Conservation (phyloP, 2,329 filamentous ascomycete genomes). For the Didymellaceae sp. region DNA sequence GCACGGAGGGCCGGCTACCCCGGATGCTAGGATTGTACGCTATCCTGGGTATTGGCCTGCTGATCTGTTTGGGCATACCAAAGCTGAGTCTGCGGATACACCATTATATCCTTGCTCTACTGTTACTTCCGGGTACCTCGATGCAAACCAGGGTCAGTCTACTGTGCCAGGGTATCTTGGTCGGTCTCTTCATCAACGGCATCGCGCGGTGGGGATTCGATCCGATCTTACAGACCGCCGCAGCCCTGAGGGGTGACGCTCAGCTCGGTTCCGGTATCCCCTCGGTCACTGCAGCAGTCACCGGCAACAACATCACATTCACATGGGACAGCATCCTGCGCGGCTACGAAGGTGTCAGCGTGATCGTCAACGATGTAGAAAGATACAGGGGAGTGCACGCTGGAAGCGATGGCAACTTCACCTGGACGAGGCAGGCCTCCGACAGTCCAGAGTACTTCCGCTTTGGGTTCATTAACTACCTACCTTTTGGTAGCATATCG, state of each 20-base stretch:
- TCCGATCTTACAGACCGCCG: conserved; percentile 80
- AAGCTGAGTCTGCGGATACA: conserved; percentile 83
- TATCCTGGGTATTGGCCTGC: conserved; percentile 78
- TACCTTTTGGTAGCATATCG: conserved; percentile 35
- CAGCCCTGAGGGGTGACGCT: conserved; percentile 65
- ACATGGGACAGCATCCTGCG: conserved; percentile 52
- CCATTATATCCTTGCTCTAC: conserved; percentile 90
- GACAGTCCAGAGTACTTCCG: conserved; percentile 43
- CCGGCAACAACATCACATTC: conserved; percentile 56
- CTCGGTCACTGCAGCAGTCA: conserved; percentile 38
- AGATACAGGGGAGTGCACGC: conserved; percentile 67
- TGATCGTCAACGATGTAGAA: conserved; percentile 87
- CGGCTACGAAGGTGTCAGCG: conserved; percentile 75
- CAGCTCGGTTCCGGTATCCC: conserved; percentile 65
- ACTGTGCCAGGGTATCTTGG: conserved; percentile 86
- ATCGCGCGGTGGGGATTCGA: conserved; percentile 94
- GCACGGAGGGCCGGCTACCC: conserved; percentile 59
- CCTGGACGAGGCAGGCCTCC: conserved; percentile 61
- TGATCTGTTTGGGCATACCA: conserved; percentile 78
- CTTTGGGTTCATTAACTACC: conserved; percentile 43
- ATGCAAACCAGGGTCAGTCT: conserved; percentile 86
- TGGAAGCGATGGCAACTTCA: conserved; percentile 62
- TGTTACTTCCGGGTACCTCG: conserved; percentile 86
- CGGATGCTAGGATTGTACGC: conserved; percentile 80
- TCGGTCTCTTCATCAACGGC: conserved; percentile 93